These are phyloP conservation scores for Fusarium xyrophilum DNA, from an alignment of 2,329 filamentous ascomycete genomes.

Conservation along the genomic window DNA sequence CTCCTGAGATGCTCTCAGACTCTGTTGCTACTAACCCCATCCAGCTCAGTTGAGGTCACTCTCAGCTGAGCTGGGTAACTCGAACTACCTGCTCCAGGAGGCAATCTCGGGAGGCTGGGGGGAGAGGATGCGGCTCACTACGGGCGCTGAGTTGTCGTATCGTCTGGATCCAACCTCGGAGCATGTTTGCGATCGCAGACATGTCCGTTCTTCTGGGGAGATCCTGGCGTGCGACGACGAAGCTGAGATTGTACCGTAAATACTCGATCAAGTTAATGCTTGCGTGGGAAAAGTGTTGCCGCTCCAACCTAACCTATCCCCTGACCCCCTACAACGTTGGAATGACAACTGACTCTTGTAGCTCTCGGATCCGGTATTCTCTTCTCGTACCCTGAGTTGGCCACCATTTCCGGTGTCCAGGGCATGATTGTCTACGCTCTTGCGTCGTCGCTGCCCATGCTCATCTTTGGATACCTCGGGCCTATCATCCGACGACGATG, in stretches of 20 bases:
- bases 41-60: slow-evolving; percentile 2
- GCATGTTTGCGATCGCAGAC: background rate
- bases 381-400: slow-evolving; percentile 82
- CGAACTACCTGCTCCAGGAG: slow-evolving; percentile 34
- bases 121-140: slow-evolving; percentile 74
- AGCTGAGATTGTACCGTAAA: slow-evolving; percentile 94
- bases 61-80: slow-evolving; percentile 7
- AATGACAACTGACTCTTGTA: slow-evolving; percentile 58
- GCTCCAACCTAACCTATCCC: slow-evolving; percentile 62
- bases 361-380: slow-evolving; percentile 84
- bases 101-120: slow-evolving; percentile 41
- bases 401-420: slow-evolving; percentile 79
- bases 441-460: slow-evolving; percentile 72
- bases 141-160: slow-evolving; percentile 75
- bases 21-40: slow-evolving; percentile 41
- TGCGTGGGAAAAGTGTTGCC: slow-evolving; percentile 98
- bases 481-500: slow-evolving; percentile 81
- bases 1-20: slow-evolving; percentile 34
- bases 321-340: slow-evolving; percentile 24
- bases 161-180: slow-evolving; percentile 59
- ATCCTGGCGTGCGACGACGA: slow-evolving; percentile 59
- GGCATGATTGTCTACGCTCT: slow-evolving; percentile 79
- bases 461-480: slow-evolving; percentile 76
- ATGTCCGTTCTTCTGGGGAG: slow-evolving; percentile 46
- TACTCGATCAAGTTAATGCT: slow-evolving; percentile 99